These are phyloP conservation scores for Suillus luteus DNA, from an alignment of 768 basidiomycete genomes.

Conservation along the genomic window DNA sequence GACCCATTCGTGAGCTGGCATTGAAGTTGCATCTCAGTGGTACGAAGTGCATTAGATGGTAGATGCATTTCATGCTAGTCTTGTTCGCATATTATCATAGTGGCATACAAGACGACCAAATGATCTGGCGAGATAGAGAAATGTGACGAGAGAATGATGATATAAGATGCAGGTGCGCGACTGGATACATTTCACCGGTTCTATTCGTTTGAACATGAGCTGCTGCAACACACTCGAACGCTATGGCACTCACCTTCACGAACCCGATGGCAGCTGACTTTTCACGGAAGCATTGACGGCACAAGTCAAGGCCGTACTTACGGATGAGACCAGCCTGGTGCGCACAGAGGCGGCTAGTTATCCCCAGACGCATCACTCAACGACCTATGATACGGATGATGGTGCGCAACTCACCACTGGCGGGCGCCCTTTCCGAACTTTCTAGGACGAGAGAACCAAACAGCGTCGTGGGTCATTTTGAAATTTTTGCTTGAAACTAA, in stretches of 20 bases:
- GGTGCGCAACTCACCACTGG: constrained; percentile 69
- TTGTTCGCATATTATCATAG: constrained; percentile 24
- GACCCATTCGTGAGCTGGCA: too few relatives aligned
- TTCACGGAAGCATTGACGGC: constrained; percentile 98
- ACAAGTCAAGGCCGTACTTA: constrained; percentile 96
- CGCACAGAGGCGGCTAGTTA: constrained; percentile 86
- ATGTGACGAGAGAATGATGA: constrained; percentile 8
- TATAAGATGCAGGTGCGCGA: constrained; percentile 15
- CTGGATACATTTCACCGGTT: constrained; percentile 45
- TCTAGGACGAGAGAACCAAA: constrained; percentile 96
- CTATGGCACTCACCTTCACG: constrained; percentile 71
- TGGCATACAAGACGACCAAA: constrained; percentile 22
- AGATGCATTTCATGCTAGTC: constrained; percentile 9
- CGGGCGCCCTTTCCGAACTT: constrained; percentile 95
- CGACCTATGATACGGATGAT: not conserved
- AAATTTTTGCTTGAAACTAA: constrained; percentile 14
- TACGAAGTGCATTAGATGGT: not conserved
- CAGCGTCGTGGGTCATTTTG: constrained; percentile 96
- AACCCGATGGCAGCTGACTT: constrained; percentile 93
- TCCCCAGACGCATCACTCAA: constrained; percentile 16
- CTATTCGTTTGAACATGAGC: constrained; percentile 26
- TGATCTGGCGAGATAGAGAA: constrained; percentile 2
- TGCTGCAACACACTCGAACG: not conserved
- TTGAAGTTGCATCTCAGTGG: not conserved
- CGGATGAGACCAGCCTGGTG: constrained; percentile 98